Evolutionary conservation across 805 yeast species (phyloP), one percentile per base, ranked within the genome.

Genomic region (Schwanniomyces sp.): DNA sequence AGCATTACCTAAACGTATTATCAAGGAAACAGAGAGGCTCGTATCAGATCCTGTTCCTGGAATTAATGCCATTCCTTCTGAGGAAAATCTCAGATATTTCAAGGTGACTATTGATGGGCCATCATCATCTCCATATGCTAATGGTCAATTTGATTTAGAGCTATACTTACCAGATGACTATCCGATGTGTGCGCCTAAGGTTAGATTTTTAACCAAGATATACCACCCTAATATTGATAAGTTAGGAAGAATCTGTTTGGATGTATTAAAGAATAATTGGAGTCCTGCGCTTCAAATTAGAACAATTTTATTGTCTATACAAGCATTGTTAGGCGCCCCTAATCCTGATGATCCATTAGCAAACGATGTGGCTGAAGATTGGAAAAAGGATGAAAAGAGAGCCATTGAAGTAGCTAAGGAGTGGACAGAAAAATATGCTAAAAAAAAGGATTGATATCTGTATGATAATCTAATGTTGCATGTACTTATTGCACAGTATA

Each of bases 261-360:
- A 94, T 64, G 97, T 94, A 37, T 76, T 94, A 63, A 94, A 92
- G 70, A 82, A 88, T 58, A 91, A 92, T 70, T 94, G 99, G 99
- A 88, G 96, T 8, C 98, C 99, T 4, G 99, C 99, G 0, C 75
- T 92, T 50, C 98, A 94, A 66, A 94, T 94, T 53, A 80, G 98
- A 67, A 94, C 98, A 7, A 86, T 94, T 21, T 72, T 94, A 52
- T 75, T 94, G 47, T 88, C 96, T 8, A 86, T 94, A 49, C 99
- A 94, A 69, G 97, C 98, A 0, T 73, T 94, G 47, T 72, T 94
- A 44, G 96, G 96, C 2, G 91, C 96, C 5, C 99, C 99, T 9
- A 94, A 94, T 59, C 99, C 99, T 14, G 96, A 94, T 64, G 99
- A 94, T 68, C 99, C 99, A 1, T 76, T 94, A 56, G 98, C 98